Percentiles rank a stretch among this genome's conserved stretches.
Evolutionary conservation across 2,329 filamentous ascomycete species (phyloP).

Genomic region (Fonsecaea monophora): DNA sequence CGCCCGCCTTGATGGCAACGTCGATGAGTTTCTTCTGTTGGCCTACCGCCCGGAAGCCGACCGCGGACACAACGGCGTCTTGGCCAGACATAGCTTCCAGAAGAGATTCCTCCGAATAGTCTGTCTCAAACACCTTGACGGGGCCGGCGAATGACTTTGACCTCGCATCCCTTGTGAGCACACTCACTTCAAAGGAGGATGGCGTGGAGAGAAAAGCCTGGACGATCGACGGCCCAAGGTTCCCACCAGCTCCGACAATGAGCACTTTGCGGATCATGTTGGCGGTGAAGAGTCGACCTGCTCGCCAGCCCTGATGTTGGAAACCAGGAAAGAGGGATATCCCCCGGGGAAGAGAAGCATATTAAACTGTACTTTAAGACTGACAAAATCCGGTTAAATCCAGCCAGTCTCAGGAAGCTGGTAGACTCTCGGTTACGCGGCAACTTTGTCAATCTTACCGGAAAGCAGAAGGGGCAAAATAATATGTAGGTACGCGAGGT

Average conservation of each 20-base stretch:
- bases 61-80: slow-evolving; percentile 62
- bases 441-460: no score
- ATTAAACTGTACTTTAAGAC: no score
- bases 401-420: no score
- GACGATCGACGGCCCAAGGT: slow-evolving; percentile 42
- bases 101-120: slow-evolving; percentile 57
- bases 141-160: slow-evolving; percentile 46
- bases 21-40: slow-evolving; percentile 51
- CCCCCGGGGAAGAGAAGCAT: no score
- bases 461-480: no score
- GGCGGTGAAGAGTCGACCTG: no score
- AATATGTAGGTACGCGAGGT: no score
- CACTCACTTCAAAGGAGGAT: slow-evolving; percentile 41
- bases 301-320: no score
- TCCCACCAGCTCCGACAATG: slow-evolving; percentile 34
- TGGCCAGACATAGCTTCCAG: slow-evolving; percentile 62
- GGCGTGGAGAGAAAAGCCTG: slow-evolving; percentile 36
- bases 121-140: slow-evolving; percentile 55
- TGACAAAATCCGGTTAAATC: no score
- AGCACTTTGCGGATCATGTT: no score
- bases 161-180: slow-evolving; percentile 38
- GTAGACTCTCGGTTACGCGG: no score
- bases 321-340: no score
- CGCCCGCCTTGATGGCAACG: slow-evolving; percentile 48
- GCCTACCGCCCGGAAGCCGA: slow-evolving; percentile 51